phyloP scores from a whole-genome alignment of 2,329 filamentous ascomycete species.

The Aspergillus versicolor region DNA sequence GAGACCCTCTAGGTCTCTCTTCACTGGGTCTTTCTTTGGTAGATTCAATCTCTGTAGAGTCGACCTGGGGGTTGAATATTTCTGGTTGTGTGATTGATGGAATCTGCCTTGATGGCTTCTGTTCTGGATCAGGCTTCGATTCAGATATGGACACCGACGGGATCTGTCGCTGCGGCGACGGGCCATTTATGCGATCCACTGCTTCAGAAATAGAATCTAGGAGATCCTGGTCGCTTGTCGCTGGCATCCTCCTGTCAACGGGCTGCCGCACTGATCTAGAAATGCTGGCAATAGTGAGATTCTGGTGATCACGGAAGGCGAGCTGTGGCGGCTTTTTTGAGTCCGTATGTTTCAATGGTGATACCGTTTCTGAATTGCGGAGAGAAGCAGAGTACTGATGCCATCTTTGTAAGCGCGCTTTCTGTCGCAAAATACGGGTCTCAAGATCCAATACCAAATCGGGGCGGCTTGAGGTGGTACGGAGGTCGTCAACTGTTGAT shows the following conservation, averaged over 20 bases:
- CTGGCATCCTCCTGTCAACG: slow-evolving; percentile 21
- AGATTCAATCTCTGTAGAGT: slow-evolving; percentile 11
- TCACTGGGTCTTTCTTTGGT: slow-evolving; percentile 1
- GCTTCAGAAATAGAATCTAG: slow-evolving; percentile 36
- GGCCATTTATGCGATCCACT: slow-evolving; percentile 30
- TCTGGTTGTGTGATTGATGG: slow-evolving; percentile 1
- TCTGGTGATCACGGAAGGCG: slow-evolving; percentile 38
- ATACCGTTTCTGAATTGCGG: slow-evolving; percentile 7
- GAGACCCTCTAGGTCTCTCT: slow-evolving; percentile 7
- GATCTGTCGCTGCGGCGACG: background rate
- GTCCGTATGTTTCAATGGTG: slow-evolving; percentile 1
- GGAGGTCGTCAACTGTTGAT: slow-evolving; percentile 50
- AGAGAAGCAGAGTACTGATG: slow-evolving; percentile 58
- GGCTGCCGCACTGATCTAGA: slow-evolving; percentile 34
- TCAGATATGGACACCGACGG: background rate
- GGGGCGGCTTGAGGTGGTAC: slow-evolving; percentile 17
- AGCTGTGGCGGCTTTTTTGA: slow-evolving; percentile 19
- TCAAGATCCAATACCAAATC: slow-evolving; percentile 68
- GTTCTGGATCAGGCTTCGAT: slow-evolving; percentile 3
- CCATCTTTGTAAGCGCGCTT: slow-evolving; percentile 70
- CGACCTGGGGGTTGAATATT: background rate
- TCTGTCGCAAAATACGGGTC: slow-evolving; percentile 64
- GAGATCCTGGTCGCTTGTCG: slow-evolving; percentile 31
- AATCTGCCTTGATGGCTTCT: slow-evolving; percentile 2
- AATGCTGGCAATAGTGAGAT: slow-evolving; percentile 39